phyloP scores from a whole-genome alignment of 805 yeast species.

The Grigorovia jiainica region DNA sequence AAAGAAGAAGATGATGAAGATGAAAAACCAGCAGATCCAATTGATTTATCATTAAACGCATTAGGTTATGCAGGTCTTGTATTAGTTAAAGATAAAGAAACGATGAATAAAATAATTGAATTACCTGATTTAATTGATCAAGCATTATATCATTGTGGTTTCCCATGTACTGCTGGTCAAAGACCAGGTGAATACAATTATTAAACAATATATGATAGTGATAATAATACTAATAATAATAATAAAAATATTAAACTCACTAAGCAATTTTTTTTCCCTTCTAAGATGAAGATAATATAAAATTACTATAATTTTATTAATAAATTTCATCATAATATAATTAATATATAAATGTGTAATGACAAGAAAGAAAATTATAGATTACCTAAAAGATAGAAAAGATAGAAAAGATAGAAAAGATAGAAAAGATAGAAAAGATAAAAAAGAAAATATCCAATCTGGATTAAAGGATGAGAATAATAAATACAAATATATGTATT shows the following conservation, averaged over 20 bases:
- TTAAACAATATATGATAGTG: too few relatives aligned
- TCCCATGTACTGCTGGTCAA: slow-evolving; percentile 48
- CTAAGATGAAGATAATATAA: too few relatives aligned
- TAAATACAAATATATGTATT: too few relatives aligned
- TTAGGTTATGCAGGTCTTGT: slow-evolving; percentile 74
- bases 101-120: slow-evolving; percentile 38
- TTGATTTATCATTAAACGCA: slow-evolving; percentile 58
- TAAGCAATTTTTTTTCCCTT: too few relatives aligned
- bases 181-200: slow-evolving; percentile 59
- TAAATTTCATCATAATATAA: not conserved
- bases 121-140: slow-evolving; percentile 36
- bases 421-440: not conserved
- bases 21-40: slow-evolving; percentile 12
- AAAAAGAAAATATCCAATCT: not conserved
- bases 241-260: too few relatives aligned
- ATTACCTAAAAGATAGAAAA: not conserved
- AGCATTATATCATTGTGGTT: slow-evolving; percentile 59
- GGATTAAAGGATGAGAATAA: not conserved
- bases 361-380: not conserved
- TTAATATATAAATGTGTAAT: not conserved
- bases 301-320: too few relatives aligned
- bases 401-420: not conserved
- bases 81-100: slow-evolving; percentile 59
- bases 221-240: too few relatives aligned
- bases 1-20: not conserved